Conservation (phyloP, 306 rosid species). For the Casuarina equisetifolia region DNA sequence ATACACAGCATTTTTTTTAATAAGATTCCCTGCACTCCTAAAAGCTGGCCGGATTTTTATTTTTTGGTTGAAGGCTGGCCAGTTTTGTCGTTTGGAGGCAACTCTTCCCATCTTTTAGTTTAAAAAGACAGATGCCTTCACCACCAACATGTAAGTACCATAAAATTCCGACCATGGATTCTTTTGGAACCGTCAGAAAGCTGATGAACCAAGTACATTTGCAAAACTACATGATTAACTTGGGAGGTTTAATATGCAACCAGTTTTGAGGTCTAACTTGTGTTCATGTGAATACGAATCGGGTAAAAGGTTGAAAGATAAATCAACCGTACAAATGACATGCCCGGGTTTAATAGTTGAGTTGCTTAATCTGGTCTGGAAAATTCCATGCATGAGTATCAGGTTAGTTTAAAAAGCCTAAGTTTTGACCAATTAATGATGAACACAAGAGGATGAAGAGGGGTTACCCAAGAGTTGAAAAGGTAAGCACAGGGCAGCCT, state of each 20-base stretch:
- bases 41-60: conserved; percentile 73
- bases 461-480: background rate
- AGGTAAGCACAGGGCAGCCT: conserved; percentile 21
- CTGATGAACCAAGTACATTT: conserved; percentile 11
- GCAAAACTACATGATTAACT: conserved; percentile 18
- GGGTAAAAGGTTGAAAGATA: no score
- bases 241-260: background rate
- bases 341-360: no score
- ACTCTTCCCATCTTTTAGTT: conserved; percentile 37
- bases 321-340: no score
- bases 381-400: background rate
- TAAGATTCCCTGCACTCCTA: conserved; percentile 50
- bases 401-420: background rate
- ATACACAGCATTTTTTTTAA: conserved; percentile 25
- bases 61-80: conserved; percentile 37
- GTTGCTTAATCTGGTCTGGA: no score
- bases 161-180: conserved; percentile 49
- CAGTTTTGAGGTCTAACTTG: no score
- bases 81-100: conserved; percentile 59
- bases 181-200: conserved; percentile 20
- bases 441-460: background rate
- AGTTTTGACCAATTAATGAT: background rate
- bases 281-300: background rate
- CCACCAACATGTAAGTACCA: conserved; percentile 8
- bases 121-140: conserved; percentile 37